Base-by-base conservation (phyloP, 2,329 filamentous ascomycete species). In the Didymella segeticola region DNA sequence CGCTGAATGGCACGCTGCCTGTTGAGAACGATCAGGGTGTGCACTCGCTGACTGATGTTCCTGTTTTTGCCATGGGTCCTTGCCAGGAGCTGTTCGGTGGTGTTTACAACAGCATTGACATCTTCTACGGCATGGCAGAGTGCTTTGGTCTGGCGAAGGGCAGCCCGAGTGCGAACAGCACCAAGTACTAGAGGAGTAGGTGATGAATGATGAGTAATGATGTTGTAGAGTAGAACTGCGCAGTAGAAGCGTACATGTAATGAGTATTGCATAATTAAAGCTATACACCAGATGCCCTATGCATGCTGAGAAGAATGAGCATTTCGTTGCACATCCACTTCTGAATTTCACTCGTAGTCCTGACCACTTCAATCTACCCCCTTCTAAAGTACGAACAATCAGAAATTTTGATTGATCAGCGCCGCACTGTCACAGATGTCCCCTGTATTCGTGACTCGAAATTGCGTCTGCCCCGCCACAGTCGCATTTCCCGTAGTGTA, bases 31-130 rank as follows among this genome's bases (percentile, higher is more conserved):
- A 80, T 33, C 83, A 89, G 76, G 91, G 74, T 36, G 74, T 77
- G 29, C 74, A 77, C 51, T 68, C 62, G 7, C 60, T 77, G 25
- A 76, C 74, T 3, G 74, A 77, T 52, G 74, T 77, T 3, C 74
- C 74, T 14, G 87, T 95, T 17, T 93, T 89, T 66, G 88, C 89
- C 1, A 83, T 84, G 78, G 90, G 90, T 0, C 90, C 90, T 5
- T 93, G 90, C 77, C 87, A 91, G 73, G 87, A 90, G 65, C 77
- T 83, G 12, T 95, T 95, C 70, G 84, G 86, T 4, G 89, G 89
- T 49, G 77, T 87, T 3, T 90, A 86, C 62, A 86, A 80, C 73
- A 89, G 86, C 68, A 83, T 90, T 38, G 89, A 91, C 58, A 79
- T 91, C 60, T 91, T 91, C 66, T 91, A 86, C 77, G 86, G 87